phyloP scores from a whole-genome alignment of 768 basidiomycete species.

The Mycena kentingensis region DNA sequence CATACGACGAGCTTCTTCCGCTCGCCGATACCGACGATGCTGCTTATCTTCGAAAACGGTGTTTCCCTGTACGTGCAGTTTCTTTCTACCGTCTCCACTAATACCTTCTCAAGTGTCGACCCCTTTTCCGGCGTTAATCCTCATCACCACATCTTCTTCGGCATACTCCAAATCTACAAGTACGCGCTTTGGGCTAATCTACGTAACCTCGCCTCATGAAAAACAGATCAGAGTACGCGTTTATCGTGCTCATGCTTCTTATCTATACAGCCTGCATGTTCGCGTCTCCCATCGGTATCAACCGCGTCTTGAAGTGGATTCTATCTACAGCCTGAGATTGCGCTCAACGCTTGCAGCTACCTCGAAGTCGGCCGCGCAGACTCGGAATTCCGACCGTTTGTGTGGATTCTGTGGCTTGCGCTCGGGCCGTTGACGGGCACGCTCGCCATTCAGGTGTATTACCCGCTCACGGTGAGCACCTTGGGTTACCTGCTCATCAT shows the following conservation, averaged over 20 bases:
- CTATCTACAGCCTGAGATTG: not conserved
- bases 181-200: slow-evolving; percentile 26
- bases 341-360: slow-evolving; percentile 39
- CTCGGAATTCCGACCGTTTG: slow-evolving; percentile 60
- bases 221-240: no score
- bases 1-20: slow-evolving; percentile 57
- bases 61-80: slow-evolving; percentile 33
- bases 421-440: slow-evolving; percentile 46
- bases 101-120: slow-evolving; percentile 1
- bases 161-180: slow-evolving; percentile 43
- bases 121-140: slow-evolving; percentile 2
- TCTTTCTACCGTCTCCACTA: slow-evolving; percentile 20
- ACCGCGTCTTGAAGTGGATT: slow-evolving; percentile 38
- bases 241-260: no score
- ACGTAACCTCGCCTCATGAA: slow-evolving; percentile 39
- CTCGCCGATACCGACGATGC: slow-evolving; percentile 59
- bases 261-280: no score
- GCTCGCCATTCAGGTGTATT: slow-evolving; percentile 56
- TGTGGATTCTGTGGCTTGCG: slow-evolving; percentile 61
- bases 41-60: slow-evolving; percentile 24
- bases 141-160: slow-evolving; percentile 34
- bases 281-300: no score
- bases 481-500: slow-evolving; percentile 20
- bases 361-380: slow-evolving; percentile 54
- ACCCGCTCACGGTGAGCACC: slow-evolving; percentile 41